These are phyloP conservation scores for Penicillium sp. DNA, from an alignment of 2,329 filamentous ascomycete genomes.

Conservation along the genomic window DNA sequence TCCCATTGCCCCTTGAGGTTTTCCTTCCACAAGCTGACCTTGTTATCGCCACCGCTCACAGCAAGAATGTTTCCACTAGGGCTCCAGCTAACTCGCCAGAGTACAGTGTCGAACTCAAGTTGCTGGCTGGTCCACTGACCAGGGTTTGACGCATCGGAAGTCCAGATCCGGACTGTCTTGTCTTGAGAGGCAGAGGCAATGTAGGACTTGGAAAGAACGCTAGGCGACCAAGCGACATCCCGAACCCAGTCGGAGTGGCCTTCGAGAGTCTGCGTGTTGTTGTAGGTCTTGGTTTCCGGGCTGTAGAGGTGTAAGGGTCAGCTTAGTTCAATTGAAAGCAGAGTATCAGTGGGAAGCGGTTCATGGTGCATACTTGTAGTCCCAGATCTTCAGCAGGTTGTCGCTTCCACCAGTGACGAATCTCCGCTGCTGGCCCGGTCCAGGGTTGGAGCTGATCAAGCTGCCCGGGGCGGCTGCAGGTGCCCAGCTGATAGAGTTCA, in stretches of 20 bases:
- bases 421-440: constrained; percentile 58
- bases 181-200: constrained; percentile 93
- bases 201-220: constrained; percentile 88
- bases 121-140: constrained; percentile 77
- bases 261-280: constrained; percentile 49
- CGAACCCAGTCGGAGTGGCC: constrained; percentile 96
- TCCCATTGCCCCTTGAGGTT: constrained; percentile 95
- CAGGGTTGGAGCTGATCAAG: constrained; percentile 63
- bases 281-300: constrained; percentile 46
- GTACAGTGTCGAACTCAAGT: constrained; percentile 74
- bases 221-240: constrained; percentile 94
- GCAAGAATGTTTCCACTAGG: constrained; percentile 92
- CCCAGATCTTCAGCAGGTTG: constrained; percentile 88
- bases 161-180: constrained; percentile 97
- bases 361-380: constrained; percentile 60
- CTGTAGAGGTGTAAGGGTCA: no score
- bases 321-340: no score
- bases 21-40: constrained; percentile 97
- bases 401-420: constrained; percentile 95
- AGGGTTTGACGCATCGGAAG: constrained; percentile 57
- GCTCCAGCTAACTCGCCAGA: constrained; percentile 97
- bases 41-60: constrained; percentile 88
- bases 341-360: not conserved
- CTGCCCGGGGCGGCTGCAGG: constrained; percentile 75
- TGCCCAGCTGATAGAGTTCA: constrained; percentile 93